Conservation (phyloP, 2,329 filamentous ascomycete species). For the Xenoacremonium recifei region DNA sequence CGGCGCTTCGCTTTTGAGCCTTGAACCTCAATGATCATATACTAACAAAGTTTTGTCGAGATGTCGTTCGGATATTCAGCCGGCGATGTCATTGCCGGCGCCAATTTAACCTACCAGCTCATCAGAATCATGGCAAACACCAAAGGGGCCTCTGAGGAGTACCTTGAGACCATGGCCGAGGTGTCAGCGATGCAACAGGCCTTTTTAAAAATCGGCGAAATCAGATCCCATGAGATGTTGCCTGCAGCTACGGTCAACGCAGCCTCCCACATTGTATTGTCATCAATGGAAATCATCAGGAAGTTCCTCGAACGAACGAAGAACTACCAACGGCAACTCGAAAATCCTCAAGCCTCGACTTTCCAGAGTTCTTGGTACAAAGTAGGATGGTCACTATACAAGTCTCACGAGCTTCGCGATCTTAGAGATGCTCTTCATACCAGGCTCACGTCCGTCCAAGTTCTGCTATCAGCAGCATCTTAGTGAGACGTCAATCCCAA, state of each 20-base stretch:
- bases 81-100: conserved; percentile 6
- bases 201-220: conserved; percentile 4
- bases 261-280: conserved; percentile 2
- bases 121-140: conserved; percentile 2
- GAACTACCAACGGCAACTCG: conserved; percentile 2
- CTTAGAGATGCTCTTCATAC: conserved; percentile 3
- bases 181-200: conserved; percentile 3
- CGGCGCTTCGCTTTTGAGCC: too few relatives aligned
- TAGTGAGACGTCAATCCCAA: too few relatives aligned
- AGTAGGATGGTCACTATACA: conserved; percentile 4
- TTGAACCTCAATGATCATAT: too few relatives aligned
- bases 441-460: not conserved
- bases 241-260: conserved; percentile 4
- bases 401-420: conserved; percentile 2
- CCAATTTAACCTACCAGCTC: conserved; percentile 4
- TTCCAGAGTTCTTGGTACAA: conserved; percentile 5
- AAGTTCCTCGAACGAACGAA: conserved; percentile 4
- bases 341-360: not conserved
- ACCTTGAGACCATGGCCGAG: conserved; percentile 4
- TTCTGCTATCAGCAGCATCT: conserved; percentile 1
- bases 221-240: conserved; percentile 1
- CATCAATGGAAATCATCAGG: conserved; percentile 3
- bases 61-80: conserved; percentile 1
- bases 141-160: conserved; percentile 2
- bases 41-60: too few relatives aligned